phyloP scores from a whole-genome alignment of 371 early-diverging fungal species.

The Apophysomyces trapeziformis region DNA sequence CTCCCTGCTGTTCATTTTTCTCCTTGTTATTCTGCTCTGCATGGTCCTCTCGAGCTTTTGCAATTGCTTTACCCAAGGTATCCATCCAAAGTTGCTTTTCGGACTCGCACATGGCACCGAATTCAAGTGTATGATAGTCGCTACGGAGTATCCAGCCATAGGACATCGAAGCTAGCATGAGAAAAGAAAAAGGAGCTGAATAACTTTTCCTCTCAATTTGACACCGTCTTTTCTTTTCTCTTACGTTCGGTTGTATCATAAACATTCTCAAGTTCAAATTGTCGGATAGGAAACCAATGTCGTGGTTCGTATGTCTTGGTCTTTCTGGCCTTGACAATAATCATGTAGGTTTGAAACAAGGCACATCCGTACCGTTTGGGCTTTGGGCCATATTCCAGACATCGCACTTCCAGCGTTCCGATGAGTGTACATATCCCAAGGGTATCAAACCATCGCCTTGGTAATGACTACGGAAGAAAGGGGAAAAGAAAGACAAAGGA shows the following conservation, averaged over 20 bases:
- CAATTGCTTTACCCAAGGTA: slow-evolving; percentile 18
- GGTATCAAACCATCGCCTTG: slow-evolving; percentile 40
- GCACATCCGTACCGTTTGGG: slow-evolving; percentile 53
- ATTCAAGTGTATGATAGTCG: slow-evolving; percentile 24
- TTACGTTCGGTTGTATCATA: slow-evolving; percentile 7
- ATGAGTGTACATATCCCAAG: slow-evolving; percentile 42
- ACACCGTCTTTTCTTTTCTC: neutral
- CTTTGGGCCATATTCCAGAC: slow-evolving; percentile 26
- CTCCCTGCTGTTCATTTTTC: neutral
- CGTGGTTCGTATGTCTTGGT: slow-evolving; percentile 52
- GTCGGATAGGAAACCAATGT: slow-evolving; percentile 61
- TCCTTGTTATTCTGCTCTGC: neutral
- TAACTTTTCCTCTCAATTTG: neutral
- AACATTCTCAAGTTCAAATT: slow-evolving; percentile 46
- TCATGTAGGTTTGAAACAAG: slow-evolving; percentile 57
- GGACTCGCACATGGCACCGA: slow-evolving; percentile 28
- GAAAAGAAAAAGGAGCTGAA: neutral
- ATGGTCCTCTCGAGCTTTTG: slow-evolving; percentile 16
- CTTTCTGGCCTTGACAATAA: slow-evolving; percentile 58
- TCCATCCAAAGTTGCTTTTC: slow-evolving; percentile 34
- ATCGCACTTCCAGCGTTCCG: slow-evolving; percentile 49
- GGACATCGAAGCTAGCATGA: neutral
- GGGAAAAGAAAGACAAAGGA: too few relatives aligned
- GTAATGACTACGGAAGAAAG: slow-evolving; percentile 24
- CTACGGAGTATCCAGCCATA: slow-evolving; percentile 25